Percentiles rank a stretch among this genome's conserved stretches.
Conservation (phyloP, 106 monocot species). For the Acorus calamus region DNA sequence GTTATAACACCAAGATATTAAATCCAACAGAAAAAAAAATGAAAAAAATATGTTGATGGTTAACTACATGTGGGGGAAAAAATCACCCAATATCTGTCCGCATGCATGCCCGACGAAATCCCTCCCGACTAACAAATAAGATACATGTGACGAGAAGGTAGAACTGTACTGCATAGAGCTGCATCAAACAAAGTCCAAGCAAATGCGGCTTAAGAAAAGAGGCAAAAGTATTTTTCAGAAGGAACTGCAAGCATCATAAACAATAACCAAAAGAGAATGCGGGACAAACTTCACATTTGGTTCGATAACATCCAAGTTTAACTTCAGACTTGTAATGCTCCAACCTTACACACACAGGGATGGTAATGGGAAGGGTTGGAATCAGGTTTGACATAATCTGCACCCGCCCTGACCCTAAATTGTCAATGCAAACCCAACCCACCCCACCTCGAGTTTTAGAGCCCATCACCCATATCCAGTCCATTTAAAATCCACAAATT, state of each 20-base stretch:
- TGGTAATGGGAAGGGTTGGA: no score
- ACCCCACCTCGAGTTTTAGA: no score
- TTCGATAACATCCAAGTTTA: no score
- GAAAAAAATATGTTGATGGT: conserved; percentile 6
- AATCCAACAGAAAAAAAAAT: not conserved
- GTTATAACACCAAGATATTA: not conserved
- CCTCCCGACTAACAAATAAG: conserved; percentile 80
- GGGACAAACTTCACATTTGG: no score
- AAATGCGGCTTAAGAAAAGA: no score
- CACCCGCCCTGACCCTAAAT: no score
- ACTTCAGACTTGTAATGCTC: no score
- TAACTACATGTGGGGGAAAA: not conserved
- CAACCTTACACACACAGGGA: no score
- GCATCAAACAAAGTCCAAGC: conserved; percentile 11
- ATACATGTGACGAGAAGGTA: conserved; percentile 76
- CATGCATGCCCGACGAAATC: conserved; percentile 89
- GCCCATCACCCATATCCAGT: no score
- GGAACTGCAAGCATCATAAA: not conserved
- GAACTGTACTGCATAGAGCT: conserved; percentile 79
- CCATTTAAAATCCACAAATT: no score
- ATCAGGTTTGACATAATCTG: no score
- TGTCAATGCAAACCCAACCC: no score
- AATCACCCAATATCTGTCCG: conserved; percentile 59
- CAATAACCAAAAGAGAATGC: not conserved
- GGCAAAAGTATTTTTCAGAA: not conserved